These are phyloP conservation scores for Mycena latifolia DNA, from an alignment of 768 basidiomycete species.

Conservation along the genomic window DNA sequence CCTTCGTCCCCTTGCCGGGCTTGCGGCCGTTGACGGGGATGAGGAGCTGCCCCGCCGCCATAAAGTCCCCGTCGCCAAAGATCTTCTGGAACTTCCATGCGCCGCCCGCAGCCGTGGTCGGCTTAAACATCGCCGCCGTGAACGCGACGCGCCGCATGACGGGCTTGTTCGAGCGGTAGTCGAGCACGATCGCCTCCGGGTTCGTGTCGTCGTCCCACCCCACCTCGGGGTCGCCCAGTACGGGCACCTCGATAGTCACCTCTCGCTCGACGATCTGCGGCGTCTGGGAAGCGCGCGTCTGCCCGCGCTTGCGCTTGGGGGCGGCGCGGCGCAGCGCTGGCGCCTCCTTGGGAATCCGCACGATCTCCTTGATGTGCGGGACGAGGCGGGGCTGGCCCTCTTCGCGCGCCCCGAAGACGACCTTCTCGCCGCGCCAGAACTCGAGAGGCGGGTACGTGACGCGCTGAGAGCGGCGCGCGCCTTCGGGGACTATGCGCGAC, in stretches of 20 bases:
- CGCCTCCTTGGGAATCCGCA: constrained; percentile 57
- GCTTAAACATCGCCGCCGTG: constrained; percentile 76
- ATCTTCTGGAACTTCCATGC: constrained; percentile 92
- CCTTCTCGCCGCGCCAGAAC: constrained; percentile 92
- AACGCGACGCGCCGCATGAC: constrained; percentile 86
- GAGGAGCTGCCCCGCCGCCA: constrained; percentile 89
- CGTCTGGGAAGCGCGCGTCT: background rate
- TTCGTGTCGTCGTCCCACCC: constrained; percentile 93
- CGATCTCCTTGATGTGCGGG: constrained; percentile 79
- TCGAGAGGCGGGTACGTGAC: constrained; percentile 81
- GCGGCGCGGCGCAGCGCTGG: constrained; percentile 28
- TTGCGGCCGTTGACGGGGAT: constrained; percentile 85
- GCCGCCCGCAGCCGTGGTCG: constrained; percentile 56
- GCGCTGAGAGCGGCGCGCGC: constrained; percentile 80
- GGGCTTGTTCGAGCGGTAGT: constrained; percentile 72
- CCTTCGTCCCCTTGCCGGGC: constrained; percentile 89
- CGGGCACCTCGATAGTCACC: constrained; percentile 49
- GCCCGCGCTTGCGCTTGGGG: constrained; percentile 47
- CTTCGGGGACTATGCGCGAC: constrained; percentile 49
- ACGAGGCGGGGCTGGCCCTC: constrained; percentile 62
- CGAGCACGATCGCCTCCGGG: constrained; percentile 73
- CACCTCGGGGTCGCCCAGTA: constrained; percentile 64
- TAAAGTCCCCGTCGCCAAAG: constrained; percentile 90
- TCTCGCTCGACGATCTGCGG: constrained; percentile 37
- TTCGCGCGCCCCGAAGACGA: constrained; percentile 76